Evolutionary conservation across 306 rosid genomes (phyloP).

Genomic region (Castanea sativa): DNA sequence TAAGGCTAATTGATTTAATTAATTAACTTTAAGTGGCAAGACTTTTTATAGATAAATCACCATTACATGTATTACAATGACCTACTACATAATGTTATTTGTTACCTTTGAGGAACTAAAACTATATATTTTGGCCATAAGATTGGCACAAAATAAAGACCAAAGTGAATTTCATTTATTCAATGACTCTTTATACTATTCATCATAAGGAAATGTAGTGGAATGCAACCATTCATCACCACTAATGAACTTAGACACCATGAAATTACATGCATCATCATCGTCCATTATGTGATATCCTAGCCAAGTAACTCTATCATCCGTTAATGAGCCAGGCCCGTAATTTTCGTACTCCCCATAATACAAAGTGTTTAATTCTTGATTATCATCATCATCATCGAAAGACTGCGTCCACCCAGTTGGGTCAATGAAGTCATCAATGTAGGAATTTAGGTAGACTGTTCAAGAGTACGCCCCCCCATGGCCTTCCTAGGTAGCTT

Average conservation of each 20-base stretch:
- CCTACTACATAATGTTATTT: too few species aligned
- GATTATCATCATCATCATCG: slow-evolving; percentile 17
- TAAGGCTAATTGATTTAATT: too few species aligned
- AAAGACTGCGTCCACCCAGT: slow-evolving; percentile 65
- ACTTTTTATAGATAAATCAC: too few species aligned
- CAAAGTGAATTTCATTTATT: too few species aligned
- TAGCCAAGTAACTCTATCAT: slow-evolving; percentile 49
- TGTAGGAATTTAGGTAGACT: slow-evolving; percentile 51
- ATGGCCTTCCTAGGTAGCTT: slow-evolving; percentile 75
- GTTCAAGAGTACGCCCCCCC: slow-evolving; percentile 63
- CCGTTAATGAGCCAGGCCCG: slow-evolving; percentile 65
- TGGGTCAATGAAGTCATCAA: slow-evolving; percentile 59
- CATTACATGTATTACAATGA: too few species aligned
- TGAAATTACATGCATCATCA: slow-evolving; percentile 50
- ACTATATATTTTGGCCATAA: too few species aligned
- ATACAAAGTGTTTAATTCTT: slow-evolving; percentile 43
- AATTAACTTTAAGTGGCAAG: too few species aligned
- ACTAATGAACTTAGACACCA: slow-evolving; percentile 50
- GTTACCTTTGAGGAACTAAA: too few species aligned
- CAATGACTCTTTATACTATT: neutral
- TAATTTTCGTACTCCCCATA: slow-evolving; percentile 66
- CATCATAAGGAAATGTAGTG: slow-evolving; percentile 72
- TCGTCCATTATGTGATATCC: slow-evolving; percentile 68
- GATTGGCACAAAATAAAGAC: too few species aligned
- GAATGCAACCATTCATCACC: slow-evolving; percentile 71